Evolutionary conservation across 345 rosid genomes (phyloP), one percentile per base, ranked within the genome.

Genomic region (Triadica sebifera): DNA sequence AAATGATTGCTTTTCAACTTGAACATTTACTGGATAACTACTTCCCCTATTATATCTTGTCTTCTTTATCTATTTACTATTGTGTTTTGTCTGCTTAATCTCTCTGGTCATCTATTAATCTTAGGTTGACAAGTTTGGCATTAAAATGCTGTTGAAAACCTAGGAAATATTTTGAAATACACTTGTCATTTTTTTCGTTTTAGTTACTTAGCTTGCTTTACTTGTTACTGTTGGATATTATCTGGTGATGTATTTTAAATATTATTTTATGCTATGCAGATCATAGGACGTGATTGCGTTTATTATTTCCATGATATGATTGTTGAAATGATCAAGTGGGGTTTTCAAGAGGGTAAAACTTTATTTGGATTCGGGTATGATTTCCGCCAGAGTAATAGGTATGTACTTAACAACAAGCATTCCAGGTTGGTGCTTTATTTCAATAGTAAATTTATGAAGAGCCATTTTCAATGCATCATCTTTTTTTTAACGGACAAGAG

Each of bases 371-470:
- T 94, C 76, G 98, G 98, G 17, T 94, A 91, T 85, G 98, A 94
- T 85, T 94, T 92, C 60, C 90, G 99, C 3, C 99, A 94, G 83
- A 94, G 99, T 84, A 94, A 92, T 72, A 91, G 99, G 99, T 94
- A 81, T 0, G 56, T n/a, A 29, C 13, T 57, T 38, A 24, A 57
- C 12, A 47, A 55, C 49, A 39, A 70, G 15, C 46, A 15, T 9
- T 37, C 25, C 12, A 38, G 17, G 58, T 5, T 43, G 65, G 46
- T 66, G 2, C 15, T 34, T 16, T 56, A 12, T 34, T 56, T 47
- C 4, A 64, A n/a, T 22, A 19, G 1, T 65, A 20, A 15, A 20
- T 43, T 45, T 45, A 43, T 34, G 3, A 19, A 43, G 43, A 58
- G 25, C 8, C 6, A 22, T 45, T 13, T 29, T 41, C 41, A 37